Evolutionary conservation across 345 rosid genomes (phyloP), one percentile per base, ranked within the genome.

Genomic region (Syzygium jambos): DNA sequence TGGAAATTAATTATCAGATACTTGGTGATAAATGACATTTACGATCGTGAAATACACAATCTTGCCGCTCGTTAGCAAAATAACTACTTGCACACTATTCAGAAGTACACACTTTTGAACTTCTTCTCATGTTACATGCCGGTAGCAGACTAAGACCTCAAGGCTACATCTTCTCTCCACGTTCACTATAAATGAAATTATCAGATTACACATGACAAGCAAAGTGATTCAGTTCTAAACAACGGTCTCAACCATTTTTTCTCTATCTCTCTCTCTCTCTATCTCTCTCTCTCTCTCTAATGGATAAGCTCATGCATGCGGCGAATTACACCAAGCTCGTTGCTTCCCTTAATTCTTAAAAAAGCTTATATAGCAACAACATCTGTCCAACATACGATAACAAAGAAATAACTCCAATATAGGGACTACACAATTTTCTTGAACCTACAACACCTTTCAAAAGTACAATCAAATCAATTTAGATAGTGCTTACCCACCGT

Each of bases 401-500:
- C 61, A 23, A 56, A 34, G 9, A 34, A 73, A 23, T 46, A 73
- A 73, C 6, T 61, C 73, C 73, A 61, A 12, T n/a, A 61, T 61
- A n/a, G 46, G 0, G 0, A 17, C 25, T 34, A 34, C 13, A 17
- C 25, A 19, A 73, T 73, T 9, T 73, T 73, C 80, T 73, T 34
- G 46, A 73, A 22, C 49, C 80, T 73, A 4, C 46, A 34, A 73
- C 80, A 34, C 25, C 14, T 73, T 34, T 34, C 49, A 34, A 34
- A 19, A 34, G 22, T 73, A 38, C 80, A 9, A 73, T 73, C 80
- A 73, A 73, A 25, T 34, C 80, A 90, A 91, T 84, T 85, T 59
- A 89, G 93, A 91, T 87, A 87, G 95, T 94, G 96, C 98, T 96
- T 95, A 98, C 99, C 98, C 98, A 98, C 99, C 99, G 94, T 94